Evolutionary conservation across 164 flowering plant species (phyloP), one percentile per base, ranked within the genome.

Genomic region (Annona squamosa): DNA sequence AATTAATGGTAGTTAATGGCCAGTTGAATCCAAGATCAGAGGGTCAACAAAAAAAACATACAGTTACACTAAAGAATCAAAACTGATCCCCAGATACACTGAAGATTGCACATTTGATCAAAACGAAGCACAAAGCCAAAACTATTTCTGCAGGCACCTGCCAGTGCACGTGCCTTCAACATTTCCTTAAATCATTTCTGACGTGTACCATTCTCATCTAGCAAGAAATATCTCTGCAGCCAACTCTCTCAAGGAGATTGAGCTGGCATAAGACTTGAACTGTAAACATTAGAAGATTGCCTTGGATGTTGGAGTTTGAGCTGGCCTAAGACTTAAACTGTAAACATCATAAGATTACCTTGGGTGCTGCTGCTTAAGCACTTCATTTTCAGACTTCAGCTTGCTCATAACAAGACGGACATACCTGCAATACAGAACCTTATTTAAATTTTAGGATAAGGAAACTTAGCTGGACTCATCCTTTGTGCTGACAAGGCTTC

Each of bases 391-490:
- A 3, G 61, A 44, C 64, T 83, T 82, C 80, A 77, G 65, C 80
- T 84, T 87, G 62, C 93, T 83, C 90, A 93, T 86, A 67, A 93
- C 88, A 63, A 86, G 73, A 72, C 97, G 99, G 16, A 95, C 86
- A 82, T 92, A 95, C 79, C 99, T 94, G 88, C 80, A 84, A 77
- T 3, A 68, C 19, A 46, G 4, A 13, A 37, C 7, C 37, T 63
- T n/a, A 37, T 6, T 63, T 19, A 63, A 10, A 19, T n/a, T 63
- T 59, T 48, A 12, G 48, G 46, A 43, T 63, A 3, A 71, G 56
- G 61, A 26, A 57, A 52, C 13, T 7, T 52, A 52, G 59, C 17
- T 9, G 59, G 59, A 52, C 17, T 26, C 37, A 26, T 26, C 37
- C 37, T 26, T 26, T 26, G 37, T 26, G 37, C 37, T 26, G 37